These are phyloP conservation scores for Diaporthe amygdali DNA, from an alignment of 2,329 filamentous ascomycete species.

Conservation along the genomic window DNA sequence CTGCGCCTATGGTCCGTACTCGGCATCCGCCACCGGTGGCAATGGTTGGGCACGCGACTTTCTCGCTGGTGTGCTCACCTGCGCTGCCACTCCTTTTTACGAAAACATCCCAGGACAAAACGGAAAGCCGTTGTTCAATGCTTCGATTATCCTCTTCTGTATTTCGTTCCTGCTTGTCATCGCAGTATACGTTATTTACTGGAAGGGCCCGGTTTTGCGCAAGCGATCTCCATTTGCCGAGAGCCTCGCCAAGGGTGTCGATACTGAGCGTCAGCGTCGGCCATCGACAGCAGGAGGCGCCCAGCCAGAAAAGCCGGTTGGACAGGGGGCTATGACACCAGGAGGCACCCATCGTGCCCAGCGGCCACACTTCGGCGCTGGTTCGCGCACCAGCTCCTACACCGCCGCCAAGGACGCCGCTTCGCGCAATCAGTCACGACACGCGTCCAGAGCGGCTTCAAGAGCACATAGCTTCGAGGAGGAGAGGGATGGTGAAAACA, in stretches of 20 bases:
- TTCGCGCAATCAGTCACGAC: constrained; percentile 7
- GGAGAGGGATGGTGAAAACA: not conserved
- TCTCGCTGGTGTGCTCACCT: constrained; percentile 72
- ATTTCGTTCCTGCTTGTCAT: constrained; percentile 66
- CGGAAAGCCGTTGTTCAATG: constrained; percentile 40
- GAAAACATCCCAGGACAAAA: constrained; percentile 58
- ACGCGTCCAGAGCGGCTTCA: constrained; percentile 17
- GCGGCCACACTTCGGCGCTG: constrained; percentile 20
- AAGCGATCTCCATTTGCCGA: constrained; percentile 69
- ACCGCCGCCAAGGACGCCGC: constrained; percentile 13
- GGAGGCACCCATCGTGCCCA: not conserved
- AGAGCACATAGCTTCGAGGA: constrained; percentile 24
- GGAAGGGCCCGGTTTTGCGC: constrained; percentile 64
- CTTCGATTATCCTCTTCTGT: constrained; percentile 67
- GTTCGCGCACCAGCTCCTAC: constrained; percentile 22
- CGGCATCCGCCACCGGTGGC: constrained; percentile 76
- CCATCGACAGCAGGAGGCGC: not conserved
- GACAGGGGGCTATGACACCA: not conserved
- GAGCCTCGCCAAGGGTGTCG: constrained; percentile 51
- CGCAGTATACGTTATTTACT: constrained; percentile 72
- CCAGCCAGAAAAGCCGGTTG: not conserved
- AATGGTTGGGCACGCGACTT: constrained; percentile 79
- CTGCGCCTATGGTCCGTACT: constrained; percentile 74
- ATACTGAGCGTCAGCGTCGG: not conserved
- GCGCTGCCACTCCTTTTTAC: constrained; percentile 71